Evolutionary conservation across 176 grass and related monocot genomes (phyloP).

Genomic region (Stipa capillata): DNA sequence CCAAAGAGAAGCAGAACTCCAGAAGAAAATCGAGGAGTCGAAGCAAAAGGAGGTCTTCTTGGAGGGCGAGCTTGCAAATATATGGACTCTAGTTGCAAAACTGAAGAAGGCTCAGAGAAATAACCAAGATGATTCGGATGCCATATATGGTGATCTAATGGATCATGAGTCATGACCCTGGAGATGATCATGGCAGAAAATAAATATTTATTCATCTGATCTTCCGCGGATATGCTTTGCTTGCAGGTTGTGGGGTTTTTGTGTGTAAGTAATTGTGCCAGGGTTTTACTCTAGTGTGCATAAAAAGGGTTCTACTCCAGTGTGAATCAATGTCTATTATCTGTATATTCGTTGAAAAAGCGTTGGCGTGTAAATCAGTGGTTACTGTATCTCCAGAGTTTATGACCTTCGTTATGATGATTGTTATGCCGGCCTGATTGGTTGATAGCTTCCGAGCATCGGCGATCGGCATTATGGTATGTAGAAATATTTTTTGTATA

Average conservation of each 20-base stretch:
- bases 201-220: not conserved
- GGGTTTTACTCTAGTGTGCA: no score
- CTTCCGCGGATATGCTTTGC: not conserved
- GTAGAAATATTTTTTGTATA: not conserved
- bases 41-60: constrained; percentile 69
- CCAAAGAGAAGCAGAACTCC: constrained; percentile 50
- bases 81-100: constrained; percentile 69
- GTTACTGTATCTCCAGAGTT: not conserved
- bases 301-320: not conserved
- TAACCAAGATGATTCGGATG: constrained; percentile 31
- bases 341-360: not conserved
- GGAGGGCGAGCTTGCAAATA: constrained; percentile 68
- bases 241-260: constrained; percentile 3
- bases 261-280: not conserved
- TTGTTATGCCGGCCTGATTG: not conserved
- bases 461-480: not conserved
- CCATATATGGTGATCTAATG: constrained; percentile 20
- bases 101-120: constrained; percentile 42
- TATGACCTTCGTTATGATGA: not conserved
- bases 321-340: not conserved
- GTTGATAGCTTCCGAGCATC: not conserved
- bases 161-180: not conserved
- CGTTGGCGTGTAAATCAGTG: not conserved
- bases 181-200: not conserved
- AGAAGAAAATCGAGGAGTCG: constrained; percentile 54